Evolutionary conservation across 2,329 filamentous ascomycete species (phyloP), one percentile per base, ranked within the genome.

Genomic region (Gremmenia infestans): DNA sequence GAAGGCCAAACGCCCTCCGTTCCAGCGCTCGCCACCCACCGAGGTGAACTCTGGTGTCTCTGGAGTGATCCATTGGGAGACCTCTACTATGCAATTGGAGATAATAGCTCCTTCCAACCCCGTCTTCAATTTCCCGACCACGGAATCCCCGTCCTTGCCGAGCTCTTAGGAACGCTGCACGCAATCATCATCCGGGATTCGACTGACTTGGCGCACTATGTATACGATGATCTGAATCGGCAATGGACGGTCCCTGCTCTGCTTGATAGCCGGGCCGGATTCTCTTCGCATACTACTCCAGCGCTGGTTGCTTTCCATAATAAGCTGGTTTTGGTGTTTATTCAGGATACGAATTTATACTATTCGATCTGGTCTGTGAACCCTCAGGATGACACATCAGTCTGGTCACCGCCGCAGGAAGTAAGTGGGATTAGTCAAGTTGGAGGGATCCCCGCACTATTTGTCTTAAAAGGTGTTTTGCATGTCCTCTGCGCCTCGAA

Each of bases 21-120:
- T 19, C 71, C 71, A 17, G 68, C 71, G n/a, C n/a, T 73, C 23
- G 65, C 67, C 4, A 63, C 69, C 0, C 68, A 73, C 52, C 67
- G 69, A 23, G 71, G 71, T n/a, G 66, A 66, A 6, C 67, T 73
- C 1, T 72, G 70, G 70, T 70, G 68, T 59, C 52, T 71, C 8
- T 73, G 71, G 71, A 59, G 63, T 39, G 66, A 67, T 52, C 60
- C 60, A 6, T 58, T 63, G 7, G 68, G 67, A 9, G 57, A 60
- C 40, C 56, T 71, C 9, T 73, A 68, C 65, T 72, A 70, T 54
- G 66, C 70, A 6, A 55, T 62, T 32, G 70, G 71, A 19, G 60
- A 63, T 37, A 61, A 67, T 39, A 62, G 65, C 7, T 61, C 56
- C 22, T 73, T 73, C 49, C 59, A 61, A 35, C 11, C 54, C 17